Evolutionary conservation across 352 stramenopile species (phyloP), one percentile per base, ranked within the genome.

Genomic region (Lagenidium giganteum): DNA sequence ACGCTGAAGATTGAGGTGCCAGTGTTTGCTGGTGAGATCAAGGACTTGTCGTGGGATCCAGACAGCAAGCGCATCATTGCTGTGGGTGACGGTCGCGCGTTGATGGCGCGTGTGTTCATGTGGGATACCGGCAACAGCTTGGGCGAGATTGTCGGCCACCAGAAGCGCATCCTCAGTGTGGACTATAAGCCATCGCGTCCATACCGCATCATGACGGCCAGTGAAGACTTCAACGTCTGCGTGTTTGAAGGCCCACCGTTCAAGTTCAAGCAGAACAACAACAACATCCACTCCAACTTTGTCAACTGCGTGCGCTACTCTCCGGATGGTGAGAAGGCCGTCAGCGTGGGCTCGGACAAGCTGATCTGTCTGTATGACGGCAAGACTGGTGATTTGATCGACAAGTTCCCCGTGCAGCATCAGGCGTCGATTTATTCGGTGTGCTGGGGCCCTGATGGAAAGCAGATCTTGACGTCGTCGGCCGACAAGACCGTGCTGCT

Each of bases 81-180:
- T 7, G 84, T 95, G 17, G 88, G 88, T 29, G 83, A 96, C 36
- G 86, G 85, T 4, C 75, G 87, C 35, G 58, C 70, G 12, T 37
- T 90, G 21, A 83, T 88, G 68, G 74, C 76, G 18, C 78, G 78
- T 26, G 78, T 93, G 42, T 96, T 99, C 64, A 95, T 96, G 72
- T 99, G 95, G 93, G 96, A 99, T 65, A 98, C 93, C 2, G 96
- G 95, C 41, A 98, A 96, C 57, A 96, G 65, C 38, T 77, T 97
- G 23, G 95, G 96, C 25, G 87, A 98, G 57, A 92, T 98, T 53
- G 77, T 88, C 22, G 88, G 91, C 34, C 94, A 98, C 74, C 70
- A 87, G 37, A 97, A 98, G 70, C 82, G 87, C 44, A 96, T 95
- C 23, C 64, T 93, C 23, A 95, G 83, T 30, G 76, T 94, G 34